Base-by-base conservation (phyloP, 2,329 filamentous ascomycete genomes). In the Talaromyces sp. region DNA sequence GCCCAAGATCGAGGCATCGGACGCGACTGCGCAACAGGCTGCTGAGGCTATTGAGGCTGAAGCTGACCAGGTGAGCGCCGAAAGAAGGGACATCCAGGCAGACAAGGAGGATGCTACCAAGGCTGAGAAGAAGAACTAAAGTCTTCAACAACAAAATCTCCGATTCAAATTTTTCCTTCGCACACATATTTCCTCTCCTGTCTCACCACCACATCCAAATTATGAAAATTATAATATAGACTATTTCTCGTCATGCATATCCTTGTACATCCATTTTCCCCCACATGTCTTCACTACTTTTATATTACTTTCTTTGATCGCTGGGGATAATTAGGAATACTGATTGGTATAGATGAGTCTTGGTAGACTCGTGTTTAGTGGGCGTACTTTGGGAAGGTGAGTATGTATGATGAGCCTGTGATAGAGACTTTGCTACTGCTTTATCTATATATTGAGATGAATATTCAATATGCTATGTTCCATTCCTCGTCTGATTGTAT, bases 1-100 rank as follows among this genome's bases (percentile, higher is more conserved):
- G 63, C 61, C 47, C 4, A 76, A 82, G 31, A 77, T 81, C 2
- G 86, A 87, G 8, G 82, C 84, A 33, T 80, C 81, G 43, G 78
- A 80, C 64, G 81, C 68, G 8, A 56, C 64, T 19, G 67, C 71
- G n/a, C 71, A 71, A 58, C 86, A 89, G 68, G 74, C 76, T 60
- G 71, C 77, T 8, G 79, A 83, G 70, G 80, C 80, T 2, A 78
- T 78, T 39, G 78, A 82, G 69, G 75, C 77, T 17, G 71, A 76
- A 68, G 70, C 73, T 31, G 79, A 80, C 66, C 74, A 80, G 63
- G 75, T 76, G 25, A 73, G 75, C 65, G 73, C 71, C 56, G 75
- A 78, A 50, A 41, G 27, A 58, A 25, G 41, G 15, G 19, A 37
- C 31, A 33, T 35, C 33, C 3, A 62, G 41, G 39, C 45, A 19